Evolutionary conservation across 1,139 yeast species (phyloP), one percentile per base, ranked within the genome.

Genomic region (Blastobotrys illinoisensis): DNA sequence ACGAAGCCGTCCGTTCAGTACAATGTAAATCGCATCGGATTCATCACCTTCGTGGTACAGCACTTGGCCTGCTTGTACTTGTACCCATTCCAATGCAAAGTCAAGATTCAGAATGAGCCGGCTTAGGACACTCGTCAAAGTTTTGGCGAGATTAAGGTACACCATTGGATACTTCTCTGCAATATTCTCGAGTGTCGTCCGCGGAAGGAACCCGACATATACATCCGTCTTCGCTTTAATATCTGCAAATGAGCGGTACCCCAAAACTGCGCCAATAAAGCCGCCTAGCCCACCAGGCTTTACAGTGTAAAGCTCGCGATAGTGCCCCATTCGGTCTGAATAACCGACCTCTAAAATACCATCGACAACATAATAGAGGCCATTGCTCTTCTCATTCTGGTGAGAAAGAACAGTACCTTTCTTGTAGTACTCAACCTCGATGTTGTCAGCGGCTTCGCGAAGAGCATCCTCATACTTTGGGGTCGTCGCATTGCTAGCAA

Each of bases 11-110:
- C 99, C 99, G 71, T 91, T 91, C 47, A 93, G 72, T 0, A 93
- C 96, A 49, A 91, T 83, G 66, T 90, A 95, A 51, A 93, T 88
- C 16, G 97, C 96, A 67, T 90, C 93, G 0, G 99, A 96, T 40
- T 81, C 80, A 53, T 89, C 95, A 0, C 91, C 95, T 67, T 93
- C 95, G 2, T 83, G 79, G 63, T 88, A 88, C 24, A 93, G 70
- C 0, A 85, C 79, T 54, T 85, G 85, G 0, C 98, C 97, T 0
- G 97, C 95, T 14, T 84, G 83, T 3, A 88, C 78, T 59, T 89
- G 96, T 50, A 93, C 83, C 99, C 99, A 93, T 68, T 93, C 99
- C 52, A 93, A 73, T 0, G 98, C 97, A 70, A 87, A 88, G 67
- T 93, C 99, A 49, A 93, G 80, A 52, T 86, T 82, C 48, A 87